Evolutionary conservation across 495 filamentous ascomycete species (phyloP), one percentile per base, ranked within the genome.

Genomic region (Aspergillus ellipticus): DNA sequence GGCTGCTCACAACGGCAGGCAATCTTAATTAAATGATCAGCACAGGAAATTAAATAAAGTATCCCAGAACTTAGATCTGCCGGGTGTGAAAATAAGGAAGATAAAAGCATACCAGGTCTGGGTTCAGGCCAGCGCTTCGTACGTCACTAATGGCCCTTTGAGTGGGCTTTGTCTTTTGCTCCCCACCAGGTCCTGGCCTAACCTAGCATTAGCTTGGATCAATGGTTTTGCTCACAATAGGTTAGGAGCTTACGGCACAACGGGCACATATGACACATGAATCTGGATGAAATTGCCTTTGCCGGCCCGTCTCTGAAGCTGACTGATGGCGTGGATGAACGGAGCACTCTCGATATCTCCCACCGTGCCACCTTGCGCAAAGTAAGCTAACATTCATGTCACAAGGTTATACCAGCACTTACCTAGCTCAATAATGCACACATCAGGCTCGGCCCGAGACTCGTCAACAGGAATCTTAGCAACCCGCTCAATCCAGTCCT

Each of bases 121-220:
- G 94, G 54, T 84, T 84, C 53, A 98, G 68, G 62, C 94, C 93
- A 59, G 87, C 85, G 57, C 84, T 89, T 45, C 92, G 82, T 37
- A 88, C 86, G 57, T 89, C 83, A 60, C 85, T 86, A 68, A 96
- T 91, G 33, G 94, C 90, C 58, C 87, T 80, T 68, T 97, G 94
- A 0, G 94, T 97, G 0, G 94, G 94, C 72, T 98, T 98, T 13
- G 91, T 97, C 84, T 97, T 98, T 73, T 94, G 83, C 75, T 97
- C 94, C 16, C 46, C 58, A 7, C 71, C 65, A 28, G 45, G 45
- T 48, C 45, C 45, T 0, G 45, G 45, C 24, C 24, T 28, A 28
- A 28, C 24, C 24, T 28, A 7, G 4, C 7, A 7, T 28, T 7
- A 28, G 24, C 7, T 7, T 28, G 24, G 24, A 28, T 28, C 24